A percentile compares a stretch with the other conserved stretches of the same genome.
These are phyloP conservation scores for Tulasnella sp. DNA, from an alignment of 768 basidiomycete genomes.

Conservation along the genomic window DNA sequence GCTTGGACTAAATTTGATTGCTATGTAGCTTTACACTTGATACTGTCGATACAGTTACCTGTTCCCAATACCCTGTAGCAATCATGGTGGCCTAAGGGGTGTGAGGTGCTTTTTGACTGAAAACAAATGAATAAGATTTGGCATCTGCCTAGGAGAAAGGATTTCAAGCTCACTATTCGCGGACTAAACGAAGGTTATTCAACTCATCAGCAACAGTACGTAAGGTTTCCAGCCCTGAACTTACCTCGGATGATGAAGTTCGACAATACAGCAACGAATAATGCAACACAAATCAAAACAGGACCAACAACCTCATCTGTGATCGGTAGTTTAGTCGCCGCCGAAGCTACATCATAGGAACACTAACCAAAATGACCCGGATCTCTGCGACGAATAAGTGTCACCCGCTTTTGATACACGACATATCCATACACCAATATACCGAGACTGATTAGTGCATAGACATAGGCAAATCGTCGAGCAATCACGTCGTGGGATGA, in stretches of 20 bases:
- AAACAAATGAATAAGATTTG: too few species aligned
- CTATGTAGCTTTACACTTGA: neutral
- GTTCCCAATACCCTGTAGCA: too few species aligned
- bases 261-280: conserved; percentile 77
- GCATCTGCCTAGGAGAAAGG: neutral
- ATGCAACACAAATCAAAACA: conserved; percentile 58
- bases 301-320: conserved; percentile 76
- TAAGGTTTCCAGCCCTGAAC: conserved; percentile 20
- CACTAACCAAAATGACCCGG: conserved; percentile 74
- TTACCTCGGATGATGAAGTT: conserved; percentile 81
- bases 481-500: conserved; percentile 59
- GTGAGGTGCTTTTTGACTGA: too few species aligned
- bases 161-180: conserved; percentile 12
- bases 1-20: conserved; percentile 4
- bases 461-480: conserved; percentile 65
- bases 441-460: conserved; percentile 64
- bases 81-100: too few species aligned
- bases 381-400: conserved; percentile 80
- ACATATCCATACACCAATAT: conserved; percentile 74
- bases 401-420: conserved; percentile 74
- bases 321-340: neutral
- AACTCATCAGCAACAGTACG: neutral
- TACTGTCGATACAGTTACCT: neutral
- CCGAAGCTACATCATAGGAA: conserved; percentile 7
- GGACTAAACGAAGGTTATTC: neutral